Evolutionary conservation across 148 eudicot species (phyloP).

Genomic region (Pharnaceum exiguum): DNA sequence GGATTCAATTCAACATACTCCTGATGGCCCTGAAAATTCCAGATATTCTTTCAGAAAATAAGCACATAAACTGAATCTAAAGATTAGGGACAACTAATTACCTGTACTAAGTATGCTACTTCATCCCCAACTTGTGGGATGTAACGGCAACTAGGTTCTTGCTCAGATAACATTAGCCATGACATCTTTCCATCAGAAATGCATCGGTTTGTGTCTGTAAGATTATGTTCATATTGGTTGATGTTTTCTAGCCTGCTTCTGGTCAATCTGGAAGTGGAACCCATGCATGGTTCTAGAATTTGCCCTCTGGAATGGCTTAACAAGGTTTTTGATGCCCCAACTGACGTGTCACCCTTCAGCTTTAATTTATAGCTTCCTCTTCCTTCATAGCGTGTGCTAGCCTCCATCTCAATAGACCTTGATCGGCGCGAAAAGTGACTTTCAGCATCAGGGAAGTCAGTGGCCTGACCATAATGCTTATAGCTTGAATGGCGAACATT

Average conservation of each 20-base stretch:
- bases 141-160: conserved; percentile 82
- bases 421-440: conserved; percentile 60
- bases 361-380: conserved; percentile 27
- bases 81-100: conserved; percentile 13
- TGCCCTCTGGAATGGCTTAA: conserved; percentile 25
- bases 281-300: conserved; percentile 23
- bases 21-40: conserved; percentile 68
- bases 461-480: conserved; percentile 20
- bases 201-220: conserved; percentile 18
- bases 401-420: conserved; percentile 61
- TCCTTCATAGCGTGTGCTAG: conserved; percentile 42
- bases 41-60: conserved; percentile 2
- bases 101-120: conserved; percentile 84
- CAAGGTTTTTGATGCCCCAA: conserved; percentile 30
- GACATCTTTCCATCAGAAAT: conserved; percentile 33
- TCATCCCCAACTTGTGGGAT: conserved; percentile 89
- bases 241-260: conserved; percentile 33
- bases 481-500: conserved; percentile 23
- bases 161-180: conserved; percentile 73
- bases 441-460: conserved; percentile 49
- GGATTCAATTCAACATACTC: conserved; percentile 41
- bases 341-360: conserved; percentile 30
- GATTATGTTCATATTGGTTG: conserved; percentile 22
- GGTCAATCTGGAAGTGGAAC: conserved; percentile 37
- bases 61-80: conserved; percentile 6